Percentiles rank a stretch among this genome's conserved stretches.
Conservation (phyloP, 495 filamentous ascomycete species). For the Thermothielavioides terrestris region DNA sequence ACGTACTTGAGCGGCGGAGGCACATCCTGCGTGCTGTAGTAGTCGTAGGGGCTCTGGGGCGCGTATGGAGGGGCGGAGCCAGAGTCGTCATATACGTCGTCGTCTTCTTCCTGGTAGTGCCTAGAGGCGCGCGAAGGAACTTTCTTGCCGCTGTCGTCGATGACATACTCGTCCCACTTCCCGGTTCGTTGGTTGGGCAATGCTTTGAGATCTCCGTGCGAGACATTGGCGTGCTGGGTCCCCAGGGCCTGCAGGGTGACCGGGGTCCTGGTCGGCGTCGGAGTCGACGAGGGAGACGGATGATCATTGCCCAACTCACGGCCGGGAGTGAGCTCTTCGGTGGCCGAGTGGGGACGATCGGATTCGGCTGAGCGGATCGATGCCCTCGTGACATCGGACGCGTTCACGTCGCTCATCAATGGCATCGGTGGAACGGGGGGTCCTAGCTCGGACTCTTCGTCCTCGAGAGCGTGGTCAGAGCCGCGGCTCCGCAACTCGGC, state of each 20-base stretch:
- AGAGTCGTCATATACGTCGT: constrained; percentile 40
- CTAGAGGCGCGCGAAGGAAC: constrained; percentile 20
- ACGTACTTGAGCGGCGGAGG: constrained; percentile 48
- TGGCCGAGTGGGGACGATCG: constrained; percentile 58
- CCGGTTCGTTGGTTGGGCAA: constrained; percentile 33
- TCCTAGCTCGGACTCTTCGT: constrained; percentile 33
- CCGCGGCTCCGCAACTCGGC: constrained; percentile 34
- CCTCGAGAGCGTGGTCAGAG: constrained; percentile 28
- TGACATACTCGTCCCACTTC: constrained; percentile 33
- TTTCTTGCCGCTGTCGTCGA: constrained; percentile 38
- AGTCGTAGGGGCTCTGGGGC: constrained; percentile 40
- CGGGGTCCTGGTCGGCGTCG: constrained; percentile 34
- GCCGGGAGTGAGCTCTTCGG: constrained; percentile 44
- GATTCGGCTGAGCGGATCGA: constrained; percentile 82
- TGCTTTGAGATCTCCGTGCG: constrained; percentile 41
- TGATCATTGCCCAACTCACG: constrained; percentile 49
- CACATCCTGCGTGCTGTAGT: constrained; percentile 46
- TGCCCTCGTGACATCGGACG: constrained; percentile 78
- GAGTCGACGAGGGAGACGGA: constrained; percentile 30
- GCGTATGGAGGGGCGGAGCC: constrained; percentile 25
- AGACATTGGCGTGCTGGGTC: constrained; percentile 43
- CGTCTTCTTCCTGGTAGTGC: constrained; percentile 20
- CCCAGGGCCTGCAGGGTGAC: constrained; percentile 35
- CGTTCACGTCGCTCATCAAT: constrained; percentile 69
- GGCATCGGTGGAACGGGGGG: constrained; percentile 65